Evolutionary conservation across 805 yeast species (phyloP), one percentile per base, ranked within the genome.

Genomic region (Yarrowia sp.): DNA sequence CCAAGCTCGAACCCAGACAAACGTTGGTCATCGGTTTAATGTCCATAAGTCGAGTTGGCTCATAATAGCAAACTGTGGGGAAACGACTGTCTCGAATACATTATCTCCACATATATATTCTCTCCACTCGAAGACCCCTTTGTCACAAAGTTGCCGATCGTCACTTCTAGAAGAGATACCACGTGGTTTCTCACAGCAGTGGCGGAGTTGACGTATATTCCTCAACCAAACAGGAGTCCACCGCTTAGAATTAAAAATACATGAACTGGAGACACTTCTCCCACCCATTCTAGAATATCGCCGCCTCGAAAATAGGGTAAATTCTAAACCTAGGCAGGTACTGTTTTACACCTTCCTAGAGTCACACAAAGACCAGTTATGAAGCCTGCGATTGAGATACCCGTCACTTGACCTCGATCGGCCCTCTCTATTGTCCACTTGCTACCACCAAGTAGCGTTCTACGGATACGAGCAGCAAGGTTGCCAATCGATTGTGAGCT

Each of bases 391-490:
- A 19, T 19, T 9, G 14, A 8, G 24, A n/a, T 7, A 13, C 30
- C 5, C 33, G n/a, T 52, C 58, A 52, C 19, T 19, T 36, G 58
- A 52, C 58, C 58, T n/a, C 58, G 56, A 19, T 36, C 20, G 10
- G 10, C 9, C n/a, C n/a, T 6, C 19, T 15, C 39, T 20, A 8
- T 9, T 15, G 19, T n/a, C 14, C 47, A n/a, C 15, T 7, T 24
- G 30, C 12, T 3, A 24, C 13, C 20, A n/a, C n/a, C n/a, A n/a
- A n/a, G n/a, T 49, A 33, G 13, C 53, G 17, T n/a, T 50, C 9
- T 17, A 10, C 13, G 43, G 42, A 52, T 38, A 52, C 43, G 58
- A 52, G 58, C 58, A 52, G 56, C 58, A 52, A 52, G 58, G 58
- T 52, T 38, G 58, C 12, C 58, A 20, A 52, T 52, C 58, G 34